Evolutionary conservation across 179 eudicot species (phyloP).

Genomic region (Spinacia oleracea): DNA sequence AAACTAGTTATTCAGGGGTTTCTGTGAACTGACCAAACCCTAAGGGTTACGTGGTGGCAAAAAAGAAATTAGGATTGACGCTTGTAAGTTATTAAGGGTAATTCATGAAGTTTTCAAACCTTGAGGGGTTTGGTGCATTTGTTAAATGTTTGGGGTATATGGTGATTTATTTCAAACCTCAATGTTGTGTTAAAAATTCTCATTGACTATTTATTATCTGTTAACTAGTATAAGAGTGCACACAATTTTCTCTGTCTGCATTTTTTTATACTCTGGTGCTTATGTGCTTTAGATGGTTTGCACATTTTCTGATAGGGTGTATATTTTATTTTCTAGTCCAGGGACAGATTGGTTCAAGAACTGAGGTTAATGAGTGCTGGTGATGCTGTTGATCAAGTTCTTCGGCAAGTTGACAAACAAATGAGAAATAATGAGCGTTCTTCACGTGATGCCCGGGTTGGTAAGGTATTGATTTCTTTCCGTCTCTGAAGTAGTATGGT

Average conservation of each 20-base stretch:
- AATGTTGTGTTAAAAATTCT: too few relatives aligned
- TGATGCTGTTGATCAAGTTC: slow-evolving; percentile 95
- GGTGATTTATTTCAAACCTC: too few relatives aligned
- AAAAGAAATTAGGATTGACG: background rate
- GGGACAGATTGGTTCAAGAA: slow-evolving; percentile 73
- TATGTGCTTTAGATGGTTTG: slow-evolving; percentile 1
- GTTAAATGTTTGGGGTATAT: too few relatives aligned
- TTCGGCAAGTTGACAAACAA: slow-evolving; percentile 85
- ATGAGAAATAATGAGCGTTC: slow-evolving; percentile 74
- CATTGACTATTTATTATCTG: background rate
- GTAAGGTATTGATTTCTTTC: slow-evolving; percentile 46
- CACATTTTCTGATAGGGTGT: slow-evolving; percentile 26
- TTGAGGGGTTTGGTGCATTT: background rate
- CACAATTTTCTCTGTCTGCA: background rate
- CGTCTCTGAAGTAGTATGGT: background rate
- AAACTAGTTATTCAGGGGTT: background rate
- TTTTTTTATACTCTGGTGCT: background rate
- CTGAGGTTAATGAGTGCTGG: slow-evolving; percentile 89
- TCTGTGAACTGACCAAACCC: background rate
- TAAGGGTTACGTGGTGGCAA: background rate
- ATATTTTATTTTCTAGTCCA: slow-evolving; percentile 55
- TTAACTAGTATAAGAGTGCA: background rate
- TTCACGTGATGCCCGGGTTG: slow-evolving; percentile 59
- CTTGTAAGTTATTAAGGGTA: background rate
- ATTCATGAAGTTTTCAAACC: background rate